Conservation (phyloP, 2,329 filamentous ascomycete genomes). For the Stachybotrys echinatus region DNA sequence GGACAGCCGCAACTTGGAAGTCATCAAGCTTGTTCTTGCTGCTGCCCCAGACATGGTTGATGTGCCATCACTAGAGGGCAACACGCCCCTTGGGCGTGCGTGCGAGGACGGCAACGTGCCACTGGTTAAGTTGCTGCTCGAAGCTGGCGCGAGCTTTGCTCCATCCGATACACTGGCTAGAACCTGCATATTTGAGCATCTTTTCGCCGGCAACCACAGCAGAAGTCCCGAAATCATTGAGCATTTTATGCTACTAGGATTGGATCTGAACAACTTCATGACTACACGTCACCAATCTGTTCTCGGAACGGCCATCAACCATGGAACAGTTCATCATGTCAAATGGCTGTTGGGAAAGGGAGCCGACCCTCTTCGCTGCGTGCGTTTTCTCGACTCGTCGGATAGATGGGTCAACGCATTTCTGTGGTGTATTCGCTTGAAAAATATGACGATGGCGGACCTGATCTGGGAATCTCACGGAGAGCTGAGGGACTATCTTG, state of each 20-base stretch:
- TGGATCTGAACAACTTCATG: constrained; percentile 11
- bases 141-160: constrained; percentile 11
- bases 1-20: constrained; percentile 5
- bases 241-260: constrained; percentile 10
- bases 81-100: constrained; percentile 11
- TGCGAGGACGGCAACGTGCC: constrained; percentile 7
- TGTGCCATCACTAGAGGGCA: constrained; percentile 3
- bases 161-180: neutral
- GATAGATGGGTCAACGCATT: constrained; percentile 11
- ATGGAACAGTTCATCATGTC: constrained; percentile 9
- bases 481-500: constrained; percentile 10
- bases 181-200: constrained; percentile 7
- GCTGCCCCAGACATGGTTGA: constrained; percentile 13
- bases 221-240: constrained; percentile 7
- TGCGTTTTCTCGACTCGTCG: constrained; percentile 2
- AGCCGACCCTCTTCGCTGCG: constrained; percentile 11
- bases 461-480: constrained; percentile 10
- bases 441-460: constrained; percentile 6
- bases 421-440: constrained; percentile 2
- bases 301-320: constrained; percentile 8
- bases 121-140: constrained; percentile 11
- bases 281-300: neutral
- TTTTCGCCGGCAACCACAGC: constrained; percentile 1
- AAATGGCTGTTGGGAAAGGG: constrained; percentile 13
- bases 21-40: constrained; percentile 10